Conservation (phyloP, 1,284 basidiomycete species). For the Ceratobasidium sp. region DNA sequence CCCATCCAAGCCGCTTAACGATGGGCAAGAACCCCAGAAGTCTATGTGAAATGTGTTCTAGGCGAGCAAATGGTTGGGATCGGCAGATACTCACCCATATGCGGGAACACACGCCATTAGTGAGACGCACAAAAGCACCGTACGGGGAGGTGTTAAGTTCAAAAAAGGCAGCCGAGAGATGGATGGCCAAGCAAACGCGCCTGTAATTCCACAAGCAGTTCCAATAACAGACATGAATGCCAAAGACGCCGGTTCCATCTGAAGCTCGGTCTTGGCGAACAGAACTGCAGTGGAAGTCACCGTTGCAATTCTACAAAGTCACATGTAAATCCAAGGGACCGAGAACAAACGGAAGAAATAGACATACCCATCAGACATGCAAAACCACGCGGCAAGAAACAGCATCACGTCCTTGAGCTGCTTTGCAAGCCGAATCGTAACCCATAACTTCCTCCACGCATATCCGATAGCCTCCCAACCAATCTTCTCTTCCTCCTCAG, state of each 20-base stretch:
- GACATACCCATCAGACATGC: conserved; percentile 82
- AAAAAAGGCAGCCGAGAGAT: conserved; percentile 61
- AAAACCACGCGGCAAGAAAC: conserved; percentile 90
- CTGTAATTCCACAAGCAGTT: conserved; percentile 74
- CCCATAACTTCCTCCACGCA: conserved; percentile 73
- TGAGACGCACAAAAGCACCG: conserved; percentile 28
- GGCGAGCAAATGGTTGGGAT: not conserved
- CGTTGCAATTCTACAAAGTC: conserved; percentile 73
- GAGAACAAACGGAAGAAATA: not conserved
- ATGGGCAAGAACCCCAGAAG: conserved; percentile 73
- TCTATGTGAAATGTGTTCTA: not conserved
- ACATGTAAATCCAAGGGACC: not conserved
- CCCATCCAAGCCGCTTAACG: conserved; percentile 57
- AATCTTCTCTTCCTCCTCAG: conserved; percentile 29
- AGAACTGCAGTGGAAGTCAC: conserved; percentile 85
- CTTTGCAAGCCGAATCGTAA: conserved; percentile 56
- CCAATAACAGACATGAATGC: conserved; percentile 76
- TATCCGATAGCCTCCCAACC: conserved; percentile 61
- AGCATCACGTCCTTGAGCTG: conserved; percentile 83
- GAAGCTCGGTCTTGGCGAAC: conserved; percentile 81
- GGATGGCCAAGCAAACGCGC: conserved; percentile 75
- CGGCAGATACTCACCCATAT: conserved; percentile 13
- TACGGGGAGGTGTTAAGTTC: conserved; percentile 33
- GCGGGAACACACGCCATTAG: conserved; percentile 34
- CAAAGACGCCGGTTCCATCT: conserved; percentile 76